Percentiles rank a stretch among this genome's conserved stretches.
Evolutionary conservation across 106 monocot genomes (phyloP).

Genomic region (Allium fistulosum): DNA sequence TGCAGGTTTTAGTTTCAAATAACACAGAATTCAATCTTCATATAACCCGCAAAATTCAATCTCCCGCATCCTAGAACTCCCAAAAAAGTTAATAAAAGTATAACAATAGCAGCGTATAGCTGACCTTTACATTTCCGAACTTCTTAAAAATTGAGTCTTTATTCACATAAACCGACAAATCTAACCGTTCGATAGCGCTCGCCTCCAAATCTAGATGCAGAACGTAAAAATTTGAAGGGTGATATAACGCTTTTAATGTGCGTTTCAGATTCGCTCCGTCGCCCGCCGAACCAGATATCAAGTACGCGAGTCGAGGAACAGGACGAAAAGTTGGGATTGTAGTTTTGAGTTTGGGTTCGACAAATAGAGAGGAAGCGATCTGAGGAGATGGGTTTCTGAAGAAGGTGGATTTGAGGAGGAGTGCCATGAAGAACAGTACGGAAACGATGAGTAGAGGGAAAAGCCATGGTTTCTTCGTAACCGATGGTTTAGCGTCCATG

Average conservation of each 20-base stretch:
- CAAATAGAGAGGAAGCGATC: conserved; percentile 18
- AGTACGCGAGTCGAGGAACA: conserved; percentile 34
- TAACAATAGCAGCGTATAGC: too few relatives aligned
- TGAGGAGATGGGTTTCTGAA: too few relatives aligned
- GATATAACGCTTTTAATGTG: conserved; percentile 21
- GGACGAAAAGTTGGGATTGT: background rate
- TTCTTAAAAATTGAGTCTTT: conserved; percentile 14
- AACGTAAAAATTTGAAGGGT: conserved; percentile 33
- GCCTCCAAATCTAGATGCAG: conserved; percentile 41
- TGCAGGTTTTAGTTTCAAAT: too few relatives aligned
- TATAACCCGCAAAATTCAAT: too few relatives aligned
- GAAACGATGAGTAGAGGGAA: too few relatives aligned
- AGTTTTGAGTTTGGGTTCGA: conserved; percentile 24
- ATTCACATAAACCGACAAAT: conserved; percentile 12
- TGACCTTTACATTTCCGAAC: conserved; percentile 27
- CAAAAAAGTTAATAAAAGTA: too few relatives aligned
- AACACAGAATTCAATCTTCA: too few relatives aligned
- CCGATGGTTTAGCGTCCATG: too few relatives aligned
- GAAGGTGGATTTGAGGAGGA: too few relatives aligned
- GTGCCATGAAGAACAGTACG: too few relatives aligned
- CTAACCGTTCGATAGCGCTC: conserved; percentile 25
- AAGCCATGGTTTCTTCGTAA: too few relatives aligned
- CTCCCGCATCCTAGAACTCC: too few relatives aligned
- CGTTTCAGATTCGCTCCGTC: conserved; percentile 22
- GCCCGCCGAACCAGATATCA: conserved; percentile 42